Conservation (phyloP, 306 rosid genomes). For the Quercus cerris region DNA sequence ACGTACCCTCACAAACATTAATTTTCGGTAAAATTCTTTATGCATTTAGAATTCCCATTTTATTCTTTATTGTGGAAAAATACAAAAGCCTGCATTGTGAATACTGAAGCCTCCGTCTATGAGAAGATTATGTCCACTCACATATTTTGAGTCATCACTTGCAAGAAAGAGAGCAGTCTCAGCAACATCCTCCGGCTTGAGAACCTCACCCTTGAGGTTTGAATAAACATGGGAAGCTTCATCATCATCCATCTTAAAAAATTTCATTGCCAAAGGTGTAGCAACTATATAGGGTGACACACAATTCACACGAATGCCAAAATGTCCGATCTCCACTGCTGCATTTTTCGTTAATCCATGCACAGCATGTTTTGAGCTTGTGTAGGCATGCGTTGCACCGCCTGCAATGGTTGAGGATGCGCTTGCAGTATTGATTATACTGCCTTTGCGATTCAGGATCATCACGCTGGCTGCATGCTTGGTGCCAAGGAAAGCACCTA, state of each 20-base stretch:
- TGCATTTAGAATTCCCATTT: too few species aligned
- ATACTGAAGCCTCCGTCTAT: constrained; percentile 46
- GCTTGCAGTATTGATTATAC: constrained; percentile 42
- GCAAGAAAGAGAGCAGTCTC: constrained; percentile 50
- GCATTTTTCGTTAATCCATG: constrained; percentile 11
- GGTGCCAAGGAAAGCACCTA: too few species aligned
- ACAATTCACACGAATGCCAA: constrained; percentile 17
- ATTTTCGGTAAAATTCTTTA: too few species aligned
- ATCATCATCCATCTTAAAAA: constrained; percentile 24
- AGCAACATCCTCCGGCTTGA: constrained; percentile 35
- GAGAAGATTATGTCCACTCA: constrained; percentile 2
- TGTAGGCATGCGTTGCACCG: constrained; percentile 26
- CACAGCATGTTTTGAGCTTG: constrained; percentile 41
- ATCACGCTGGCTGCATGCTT: too few species aligned
- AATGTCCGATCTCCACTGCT: too few species aligned
- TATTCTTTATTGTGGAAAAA: neutral
- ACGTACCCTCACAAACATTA: too few species aligned
- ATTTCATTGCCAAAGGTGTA: constrained; percentile 24
- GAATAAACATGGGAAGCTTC: constrained; percentile 7
- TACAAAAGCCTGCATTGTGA: constrained; percentile 9
- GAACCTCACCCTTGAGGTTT: constrained; percentile 23
- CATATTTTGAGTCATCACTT: constrained; percentile 41
- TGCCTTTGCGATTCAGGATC: neutral
- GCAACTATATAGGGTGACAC: constrained; percentile 37
- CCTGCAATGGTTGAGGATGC: constrained; percentile 24